phyloP scores from a whole-genome alignment of 2,329 filamentous ascomycete species.

The Hawksworthiomyces lignivorus region DNA sequence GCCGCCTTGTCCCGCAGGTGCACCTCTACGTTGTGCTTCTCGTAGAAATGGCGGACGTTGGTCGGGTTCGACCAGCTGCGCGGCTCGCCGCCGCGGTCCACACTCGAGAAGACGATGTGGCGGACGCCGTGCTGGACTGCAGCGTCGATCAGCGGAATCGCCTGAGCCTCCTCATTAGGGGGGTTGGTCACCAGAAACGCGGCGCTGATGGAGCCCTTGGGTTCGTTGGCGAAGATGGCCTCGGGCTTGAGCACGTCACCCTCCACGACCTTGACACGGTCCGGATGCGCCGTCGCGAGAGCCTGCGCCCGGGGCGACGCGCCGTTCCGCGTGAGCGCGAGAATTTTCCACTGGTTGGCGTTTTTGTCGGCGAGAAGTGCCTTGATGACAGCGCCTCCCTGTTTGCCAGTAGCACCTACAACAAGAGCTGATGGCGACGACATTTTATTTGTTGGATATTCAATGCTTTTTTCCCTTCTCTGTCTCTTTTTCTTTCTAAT shows the following conservation, averaged over 20 bases:
- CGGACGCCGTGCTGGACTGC: slow-evolving; percentile 23
- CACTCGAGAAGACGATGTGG: slow-evolving; percentile 24
- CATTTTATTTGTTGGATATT: not conserved
- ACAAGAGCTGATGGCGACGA: slow-evolving; percentile 8
- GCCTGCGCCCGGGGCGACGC: slow-evolving; percentile 22
- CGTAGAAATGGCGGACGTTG: slow-evolving; percentile 20
- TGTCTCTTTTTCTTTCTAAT: not conserved
- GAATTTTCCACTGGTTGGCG: slow-evolving; percentile 12
- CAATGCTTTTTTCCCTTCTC: not conserved
- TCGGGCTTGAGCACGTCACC: slow-evolving; percentile 25
- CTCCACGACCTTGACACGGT: slow-evolving; percentile 24
- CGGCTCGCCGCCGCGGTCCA: slow-evolving; percentile 25
- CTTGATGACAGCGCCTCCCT: slow-evolving; percentile 13
- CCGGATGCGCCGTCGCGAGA: slow-evolving; percentile 27
- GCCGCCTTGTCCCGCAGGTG: slow-evolving; percentile 37
- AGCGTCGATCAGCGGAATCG: slow-evolving; percentile 26
- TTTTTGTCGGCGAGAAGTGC: slow-evolving; percentile 9
- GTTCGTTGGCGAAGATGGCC: slow-evolving; percentile 26
- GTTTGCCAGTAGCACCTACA: slow-evolving; percentile 15
- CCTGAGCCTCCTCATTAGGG: slow-evolving; percentile 27
- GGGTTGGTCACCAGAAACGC: slow-evolving; percentile 28
- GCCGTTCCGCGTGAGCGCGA: slow-evolving; percentile 20
- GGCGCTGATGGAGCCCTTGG: slow-evolving; percentile 21
- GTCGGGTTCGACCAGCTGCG: slow-evolving; percentile 22
- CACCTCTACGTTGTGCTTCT: slow-evolving; percentile 53